phyloP scores from a whole-genome alignment of 2,329 filamentous ascomycete genomes.

The Pyrenophora tritici-repentis region DNA sequence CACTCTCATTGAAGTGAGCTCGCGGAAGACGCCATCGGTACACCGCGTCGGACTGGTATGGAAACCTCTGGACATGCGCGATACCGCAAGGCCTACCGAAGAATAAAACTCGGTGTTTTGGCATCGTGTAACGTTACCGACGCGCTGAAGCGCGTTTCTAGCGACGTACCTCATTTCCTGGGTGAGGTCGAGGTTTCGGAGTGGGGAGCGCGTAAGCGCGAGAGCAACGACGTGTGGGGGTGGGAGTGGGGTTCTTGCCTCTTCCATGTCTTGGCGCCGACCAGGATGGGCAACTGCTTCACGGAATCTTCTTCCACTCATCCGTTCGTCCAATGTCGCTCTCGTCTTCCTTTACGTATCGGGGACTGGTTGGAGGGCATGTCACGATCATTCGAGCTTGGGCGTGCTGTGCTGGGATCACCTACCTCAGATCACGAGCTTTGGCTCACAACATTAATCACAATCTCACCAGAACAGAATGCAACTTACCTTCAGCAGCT shows the following conservation, averaged over 20 bases:
- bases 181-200: conserved; percentile 6
- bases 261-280: conserved; percentile 26
- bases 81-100: neutral
- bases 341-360: neutral
- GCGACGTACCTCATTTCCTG: conserved; percentile 30
- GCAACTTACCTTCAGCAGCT: conserved; percentile 31
- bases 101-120: conserved; percentile 3
- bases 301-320: conserved; percentile 1
- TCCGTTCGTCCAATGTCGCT: neutral
- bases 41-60: conserved; percentile 29
- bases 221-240: conserved; percentile 25
- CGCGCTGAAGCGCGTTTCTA: conserved; percentile 25
- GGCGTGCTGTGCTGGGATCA: conserved; percentile 40
- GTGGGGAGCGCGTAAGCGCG: conserved; percentile 6
- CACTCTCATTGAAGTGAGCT: conserved; percentile 52
- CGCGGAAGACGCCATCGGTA: conserved; percentile 66
- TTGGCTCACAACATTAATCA: conserved; percentile 45
- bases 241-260: conserved; percentile 17
- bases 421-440: conserved; percentile 36
- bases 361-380: conserved; percentile 21
- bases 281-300: neutral
- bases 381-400: conserved; percentile 39
- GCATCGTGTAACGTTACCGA: conserved; percentile 9
- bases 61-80: conserved; percentile 22
- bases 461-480: conserved; percentile 36